Percentiles rank a stretch among this genome's conserved stretches.
Conservation (phyloP, 2,329 filamentous ascomycete species). For the Neospermospora avenae region DNA sequence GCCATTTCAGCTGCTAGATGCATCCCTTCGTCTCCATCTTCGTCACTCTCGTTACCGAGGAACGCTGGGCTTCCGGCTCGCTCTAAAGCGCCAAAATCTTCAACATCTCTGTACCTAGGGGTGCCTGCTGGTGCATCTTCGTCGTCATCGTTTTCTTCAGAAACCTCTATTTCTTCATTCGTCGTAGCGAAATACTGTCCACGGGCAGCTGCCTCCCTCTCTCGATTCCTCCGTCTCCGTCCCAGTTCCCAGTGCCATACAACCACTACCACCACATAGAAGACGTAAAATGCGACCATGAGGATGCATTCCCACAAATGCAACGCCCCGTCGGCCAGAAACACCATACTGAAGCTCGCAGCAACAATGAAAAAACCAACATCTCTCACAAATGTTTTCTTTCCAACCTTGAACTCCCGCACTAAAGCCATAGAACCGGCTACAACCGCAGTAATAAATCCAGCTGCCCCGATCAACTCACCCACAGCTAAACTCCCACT, state of each 20-base stretch:
- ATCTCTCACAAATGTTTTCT: conserved; percentile 86
- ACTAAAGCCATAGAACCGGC: conserved; percentile 96
- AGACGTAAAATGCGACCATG: conserved; percentile 89
- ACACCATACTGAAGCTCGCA: conserved; percentile 80
- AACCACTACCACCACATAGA: conserved; percentile 88
- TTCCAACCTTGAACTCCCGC: conserved; percentile 88
- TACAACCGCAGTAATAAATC: conserved; percentile 95
- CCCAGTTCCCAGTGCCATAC: conserved; percentile 86
- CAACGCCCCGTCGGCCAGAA: conserved; percentile 80
- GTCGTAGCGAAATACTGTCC: conserved; percentile 66
- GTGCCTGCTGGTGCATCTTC: conserved; percentile 45
- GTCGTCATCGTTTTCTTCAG: conserved; percentile 60
- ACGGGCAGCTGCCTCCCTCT: conserved; percentile 68
- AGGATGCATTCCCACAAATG: conserved; percentile 82
- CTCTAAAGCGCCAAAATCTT: conserved; percentile 34
- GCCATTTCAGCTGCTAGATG: conserved; percentile 78
- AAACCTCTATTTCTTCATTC: conserved; percentile 50
- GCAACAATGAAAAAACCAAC: conserved; percentile 89
- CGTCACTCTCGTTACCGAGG: conserved; percentile 41
- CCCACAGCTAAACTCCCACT: conserved; percentile 96
- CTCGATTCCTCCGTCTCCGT: conserved; percentile 55
- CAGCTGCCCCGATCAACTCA: conserved; percentile 89
- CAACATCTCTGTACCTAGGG: conserved; percentile 29
- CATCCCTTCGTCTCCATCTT: conserved; percentile 54
- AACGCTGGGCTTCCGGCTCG: conserved; percentile 36